Base-by-base conservation (phyloP, 1,284 basidiomycete genomes). In the Marasmius oreades region DNA sequence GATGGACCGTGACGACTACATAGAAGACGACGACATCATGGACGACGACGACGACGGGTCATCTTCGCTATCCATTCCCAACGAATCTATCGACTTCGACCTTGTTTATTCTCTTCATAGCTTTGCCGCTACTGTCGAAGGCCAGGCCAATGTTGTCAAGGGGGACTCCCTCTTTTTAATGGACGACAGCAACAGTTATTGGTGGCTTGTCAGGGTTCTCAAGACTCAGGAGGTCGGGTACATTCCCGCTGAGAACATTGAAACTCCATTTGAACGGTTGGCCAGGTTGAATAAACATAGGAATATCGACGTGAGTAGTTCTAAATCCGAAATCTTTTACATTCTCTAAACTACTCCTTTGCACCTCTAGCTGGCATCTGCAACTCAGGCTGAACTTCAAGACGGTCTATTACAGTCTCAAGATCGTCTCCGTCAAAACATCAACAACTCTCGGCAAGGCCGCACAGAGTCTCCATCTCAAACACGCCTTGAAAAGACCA, bases 141-240 rank as follows among this genome's bases (percentile, higher is more conserved):
- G 95, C 20, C 95, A 98, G 72, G 95, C 95, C 2, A 95, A 93
- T 61, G 95, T 98, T 60, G 92, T 95, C 71, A 96, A 96, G 72
- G 95, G 95, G 37, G 95, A 98, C 77, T 92, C 90, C 60, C 80
- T 98, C 36, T 88, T 93, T 66, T 77, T 98, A 44, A 92, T 97
- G 80, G 95, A 98, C 73, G 95, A 98, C 70, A 93, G 88, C 59
- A 97, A 98, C 73, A 93, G 91, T 70, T 98, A 97, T 73, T 97
- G 95, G 95, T 97, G 95, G 95, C 87, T 97, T 51, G 94, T 98
- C 16, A 85, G 93, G 53, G 95, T 97, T 4, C 83, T 98, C 65
- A 98, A 95, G 78, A 98, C 93, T 2, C 94, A 98, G 72, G 95
- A 98, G 67, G 93, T 99, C n/a, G 96, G 96, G 1, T 99, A 99